These are phyloP conservation scores for Penicillium sp. DNA, from an alignment of 2,329 filamentous ascomycete species.

Conservation along the genomic window DNA sequence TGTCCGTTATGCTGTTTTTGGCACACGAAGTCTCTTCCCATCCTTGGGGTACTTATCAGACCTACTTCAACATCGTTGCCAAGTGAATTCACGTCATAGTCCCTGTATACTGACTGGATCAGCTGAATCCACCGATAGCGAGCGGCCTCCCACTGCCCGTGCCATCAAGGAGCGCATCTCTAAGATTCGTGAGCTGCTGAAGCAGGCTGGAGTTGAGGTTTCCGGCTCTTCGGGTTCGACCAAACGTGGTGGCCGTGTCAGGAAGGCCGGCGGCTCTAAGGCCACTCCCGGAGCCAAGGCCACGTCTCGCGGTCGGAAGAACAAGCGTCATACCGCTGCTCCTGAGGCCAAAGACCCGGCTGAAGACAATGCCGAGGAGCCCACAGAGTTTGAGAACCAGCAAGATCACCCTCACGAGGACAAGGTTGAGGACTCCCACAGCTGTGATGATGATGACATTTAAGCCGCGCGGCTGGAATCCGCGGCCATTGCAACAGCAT, in stretches of 20 bases:
- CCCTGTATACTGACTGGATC: slow-evolving; percentile 11
- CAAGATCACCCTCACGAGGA: neutral
- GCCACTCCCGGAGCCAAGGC: neutral
- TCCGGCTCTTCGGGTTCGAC: neutral
- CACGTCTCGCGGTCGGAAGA: neutral
- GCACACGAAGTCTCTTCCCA: neutral
- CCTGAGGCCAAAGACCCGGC: neutral
- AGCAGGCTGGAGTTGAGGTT: neutral
- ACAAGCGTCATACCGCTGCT: neutral
- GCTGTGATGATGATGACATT: neutral
- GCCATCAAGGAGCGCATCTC: slow-evolving; percentile 43
- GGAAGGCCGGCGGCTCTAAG: neutral
- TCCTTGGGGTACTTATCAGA: neutral
- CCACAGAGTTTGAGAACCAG: neutral
- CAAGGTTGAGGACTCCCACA: neutral
- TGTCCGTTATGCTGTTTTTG: no score
- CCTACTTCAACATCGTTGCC: no score
- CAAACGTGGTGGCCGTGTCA: neutral
- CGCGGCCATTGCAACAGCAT: neutral
- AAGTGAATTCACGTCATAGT: neutral
- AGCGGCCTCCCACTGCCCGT: slow-evolving; percentile 37
- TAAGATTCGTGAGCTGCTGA: slow-evolving; percentile 34
- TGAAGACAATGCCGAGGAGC: neutral
- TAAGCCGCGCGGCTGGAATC: neutral
- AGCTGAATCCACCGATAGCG: slow-evolving; percentile 7